Base-by-base conservation (phyloP, 164 flowering plant species). In the Magnolia kwangsiensis region DNA sequence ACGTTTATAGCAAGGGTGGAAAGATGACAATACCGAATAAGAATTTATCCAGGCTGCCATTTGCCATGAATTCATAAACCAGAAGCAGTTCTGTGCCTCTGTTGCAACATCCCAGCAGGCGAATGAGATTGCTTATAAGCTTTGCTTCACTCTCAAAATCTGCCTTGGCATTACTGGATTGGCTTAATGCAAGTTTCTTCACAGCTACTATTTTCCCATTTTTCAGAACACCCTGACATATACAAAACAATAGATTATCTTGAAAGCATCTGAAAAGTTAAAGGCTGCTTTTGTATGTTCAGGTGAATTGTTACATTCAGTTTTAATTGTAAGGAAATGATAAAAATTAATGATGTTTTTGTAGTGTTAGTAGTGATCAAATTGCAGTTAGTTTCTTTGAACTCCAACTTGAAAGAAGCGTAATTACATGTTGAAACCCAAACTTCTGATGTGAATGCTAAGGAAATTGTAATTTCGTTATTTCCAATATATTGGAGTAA, bases 181-280 rank as follows among this genome's bases (percentile, higher is more conserved):
- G 80, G 29, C 75, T 70, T 23, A 88, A 70, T 7, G 76, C 68
- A 4, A 86, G 88, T 73, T 78, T 87, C 87, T 88, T 88, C 50
- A 88, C 87, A 37, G 91, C 93, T 29, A 88, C 91, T 21, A 76
- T 59, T 71, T 85, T 84, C 69, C 90, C 90, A 80, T 85, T 85
- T 55, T 78, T 82, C 50, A 88, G 75, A 69, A 71, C 74, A 3
- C 89, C 91, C 91, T 90, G 82, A 24, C 23, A 63, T 63, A n/a
- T 6, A 50, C 24, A 68, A 29, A 8, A 6, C 7, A 68, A 16
- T 24, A 13, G 50, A 37, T 29, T 68, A 31, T 68, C 50, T 18
- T 24, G 10, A 65, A 23, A 37, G 45, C 1, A 65, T 2, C 21
- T 16, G 29, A 2, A 24, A 65, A 21, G 13, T 20, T 11, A 65